A percentile compares a stretch with the other conserved stretches of the same genome.
phyloP scores from a whole-genome alignment of 805 yeast species.

The Sugiyamaella floridensis region DNA sequence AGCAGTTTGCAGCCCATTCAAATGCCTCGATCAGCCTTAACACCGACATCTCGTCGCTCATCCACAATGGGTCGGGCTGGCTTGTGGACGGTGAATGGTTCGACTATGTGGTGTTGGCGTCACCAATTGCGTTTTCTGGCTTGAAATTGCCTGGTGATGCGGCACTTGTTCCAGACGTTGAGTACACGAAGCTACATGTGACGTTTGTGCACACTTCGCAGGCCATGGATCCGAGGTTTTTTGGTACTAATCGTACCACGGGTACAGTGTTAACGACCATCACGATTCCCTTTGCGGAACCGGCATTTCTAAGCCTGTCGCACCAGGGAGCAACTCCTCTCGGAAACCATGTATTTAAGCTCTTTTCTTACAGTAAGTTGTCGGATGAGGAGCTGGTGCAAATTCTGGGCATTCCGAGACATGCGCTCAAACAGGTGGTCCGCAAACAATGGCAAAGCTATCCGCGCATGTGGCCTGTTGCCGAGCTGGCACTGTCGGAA shows the following conservation, averaged over 20 bases:
- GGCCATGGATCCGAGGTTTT: slow-evolving; percentile 5
- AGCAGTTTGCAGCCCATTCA: slow-evolving; percentile 33
- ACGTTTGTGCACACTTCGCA: slow-evolving; percentile 21
- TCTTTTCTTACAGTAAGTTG: slow-evolving; percentile 32
- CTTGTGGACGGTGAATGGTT: slow-evolving; percentile 20
- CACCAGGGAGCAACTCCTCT: slow-evolving; percentile 8
- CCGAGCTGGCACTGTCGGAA: slow-evolving; percentile 27
- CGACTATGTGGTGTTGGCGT: slow-evolving; percentile 42
- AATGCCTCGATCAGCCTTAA: slow-evolving; percentile 29
- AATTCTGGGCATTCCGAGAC: slow-evolving; percentile 22
- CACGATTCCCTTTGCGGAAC: slow-evolving; percentile 1
- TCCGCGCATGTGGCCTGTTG: slow-evolving; percentile 34
- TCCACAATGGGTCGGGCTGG: slow-evolving; percentile 6
- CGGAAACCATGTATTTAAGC: slow-evolving; percentile 35
- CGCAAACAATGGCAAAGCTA: slow-evolving; percentile 40
- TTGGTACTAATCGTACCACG: slow-evolving; percentile 4
- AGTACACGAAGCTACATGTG: slow-evolving; percentile 37
- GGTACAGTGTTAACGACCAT: slow-evolving; percentile 6
- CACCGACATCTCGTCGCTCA: slow-evolving; percentile 27
- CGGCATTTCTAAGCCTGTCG: slow-evolving; percentile 8
- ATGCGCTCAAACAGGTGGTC: slow-evolving; percentile 24
- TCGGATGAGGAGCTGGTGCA: slow-evolving; percentile 16
- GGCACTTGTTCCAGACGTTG: slow-evolving; percentile 20
- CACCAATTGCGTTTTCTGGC: slow-evolving; percentile 34
- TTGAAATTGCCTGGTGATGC: slow-evolving; percentile 17